Evolutionary conservation across 345 rosid genomes (phyloP).

Genomic region (Eucalyptus microcorys): DNA sequence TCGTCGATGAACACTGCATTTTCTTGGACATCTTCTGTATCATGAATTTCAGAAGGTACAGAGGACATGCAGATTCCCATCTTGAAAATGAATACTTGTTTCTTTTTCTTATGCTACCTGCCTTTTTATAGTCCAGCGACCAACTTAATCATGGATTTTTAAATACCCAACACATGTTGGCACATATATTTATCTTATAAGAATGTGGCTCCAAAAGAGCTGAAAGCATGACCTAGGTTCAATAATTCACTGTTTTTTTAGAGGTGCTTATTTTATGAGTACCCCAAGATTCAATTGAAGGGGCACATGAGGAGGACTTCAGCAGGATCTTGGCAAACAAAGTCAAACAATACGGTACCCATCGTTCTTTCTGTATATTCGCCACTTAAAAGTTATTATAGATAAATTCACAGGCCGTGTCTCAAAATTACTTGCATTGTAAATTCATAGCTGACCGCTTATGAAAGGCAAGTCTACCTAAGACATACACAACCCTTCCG

Average conservation of each 20-base stretch:
- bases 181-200: conserved; percentile 1
- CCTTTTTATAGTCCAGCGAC: background rate
- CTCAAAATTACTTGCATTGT: background rate
- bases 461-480: background rate
- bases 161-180: background rate
- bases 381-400: background rate
- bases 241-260: conserved; percentile 10
- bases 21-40: background rate
- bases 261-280: background rate
- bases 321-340: background rate
- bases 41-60: conserved; percentile 32
- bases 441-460: background rate
- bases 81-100: background rate
- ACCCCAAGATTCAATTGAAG: conserved; percentile 55
- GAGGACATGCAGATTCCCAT: conserved; percentile 53
- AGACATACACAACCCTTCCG: background rate
- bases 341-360: background rate
- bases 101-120: background rate
- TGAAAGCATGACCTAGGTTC: conserved; percentile 9
- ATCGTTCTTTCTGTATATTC: background rate
- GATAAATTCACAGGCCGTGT: background rate
- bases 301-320: conserved; percentile 4
- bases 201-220: conserved; percentile 17
- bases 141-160: conserved; percentile 5
- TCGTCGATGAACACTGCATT: background rate